These are phyloP conservation scores for Prunus mongolica DNA, from an alignment of 306 rosid species.

Conservation along the genomic window DNA sequence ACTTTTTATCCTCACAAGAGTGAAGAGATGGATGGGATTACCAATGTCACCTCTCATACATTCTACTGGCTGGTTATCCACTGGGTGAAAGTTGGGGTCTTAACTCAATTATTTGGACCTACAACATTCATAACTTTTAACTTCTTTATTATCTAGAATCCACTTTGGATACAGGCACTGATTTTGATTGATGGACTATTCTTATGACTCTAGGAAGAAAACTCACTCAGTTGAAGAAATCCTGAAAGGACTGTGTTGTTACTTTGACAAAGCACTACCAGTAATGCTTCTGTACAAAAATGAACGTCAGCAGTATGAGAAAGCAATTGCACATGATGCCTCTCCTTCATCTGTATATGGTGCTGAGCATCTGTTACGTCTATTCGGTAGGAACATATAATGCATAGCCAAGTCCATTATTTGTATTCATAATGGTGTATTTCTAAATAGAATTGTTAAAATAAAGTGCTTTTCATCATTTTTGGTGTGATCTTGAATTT, in stretches of 20 bases:
- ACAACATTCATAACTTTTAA: neutral
- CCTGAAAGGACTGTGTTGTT: conserved; percentile 61
- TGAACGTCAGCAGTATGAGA: conserved; percentile 73
- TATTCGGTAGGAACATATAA: conserved; percentile 54
- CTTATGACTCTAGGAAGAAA: conserved; percentile 46
- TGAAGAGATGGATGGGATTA: neutral
- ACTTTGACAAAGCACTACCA: conserved; percentile 86
- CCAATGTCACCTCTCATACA: neutral
- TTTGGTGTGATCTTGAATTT: neutral
- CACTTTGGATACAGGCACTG: neutral
- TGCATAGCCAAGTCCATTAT: neutral
- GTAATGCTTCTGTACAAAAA: conserved; percentile 66
- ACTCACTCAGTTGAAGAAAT: conserved; percentile 56
- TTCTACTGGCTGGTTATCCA: neutral
- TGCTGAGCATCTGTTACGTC: conserved; percentile 91
- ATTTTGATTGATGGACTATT: neutral
- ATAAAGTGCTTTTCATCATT: neutral
- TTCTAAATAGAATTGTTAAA: neutral
- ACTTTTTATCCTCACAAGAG: neutral
- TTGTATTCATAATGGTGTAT: neutral
- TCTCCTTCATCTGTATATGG: conserved; percentile 77
- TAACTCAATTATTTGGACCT: neutral
- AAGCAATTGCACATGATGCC: conserved; percentile 42
- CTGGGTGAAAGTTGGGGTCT: neutral
- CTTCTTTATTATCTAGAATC: neutral